Evolutionary conservation across 352 stramenopile genomes (phyloP).

Genomic region (Nothophytophthora sp.): DNA sequence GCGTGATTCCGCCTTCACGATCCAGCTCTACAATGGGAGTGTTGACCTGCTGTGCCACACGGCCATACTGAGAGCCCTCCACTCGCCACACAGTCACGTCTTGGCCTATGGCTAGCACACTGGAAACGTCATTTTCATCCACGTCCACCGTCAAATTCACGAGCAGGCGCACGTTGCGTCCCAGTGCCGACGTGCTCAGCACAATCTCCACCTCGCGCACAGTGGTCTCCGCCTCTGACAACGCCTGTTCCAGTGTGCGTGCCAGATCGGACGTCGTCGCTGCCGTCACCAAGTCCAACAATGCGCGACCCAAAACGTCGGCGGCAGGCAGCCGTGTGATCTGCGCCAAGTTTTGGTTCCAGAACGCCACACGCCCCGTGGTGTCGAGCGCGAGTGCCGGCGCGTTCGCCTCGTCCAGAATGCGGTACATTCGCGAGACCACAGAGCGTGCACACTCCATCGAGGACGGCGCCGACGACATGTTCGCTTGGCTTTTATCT

Average conservation of each 20-base stretch:
- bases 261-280: conserved; percentile 17
- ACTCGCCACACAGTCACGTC: conserved; percentile 50
- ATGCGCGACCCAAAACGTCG: conserved; percentile 29
- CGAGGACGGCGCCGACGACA: conserved; percentile 7
- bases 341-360: conserved; percentile 60
- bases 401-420: conserved; percentile 57
- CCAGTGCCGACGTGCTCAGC: conserved; percentile 41
- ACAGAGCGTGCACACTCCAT: too few species aligned
- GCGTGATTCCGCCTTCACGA: conserved; percentile 50
- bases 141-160: conserved; percentile 66
- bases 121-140: conserved; percentile 17
- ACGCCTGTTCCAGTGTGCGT: conserved; percentile 20
- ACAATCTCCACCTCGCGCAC: conserved; percentile 45
- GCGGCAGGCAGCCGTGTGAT: conserved; percentile 31
- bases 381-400: conserved; percentile 44
- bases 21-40: conserved; percentile 82
- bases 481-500: conserved; percentile 7
- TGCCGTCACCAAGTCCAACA: conserved; percentile 37
- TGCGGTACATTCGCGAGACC: conserved; percentile 38
- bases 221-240: conserved; percentile 32
- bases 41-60: conserved; percentile 74
- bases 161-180: conserved; percentile 48
- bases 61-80: conserved; percentile 51
- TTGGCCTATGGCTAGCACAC: conserved; percentile 45
- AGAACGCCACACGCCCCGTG: conserved; percentile 53